Base-by-base conservation (phyloP, 257 asterid species). In the Jacaranda mimosifolia region DNA sequence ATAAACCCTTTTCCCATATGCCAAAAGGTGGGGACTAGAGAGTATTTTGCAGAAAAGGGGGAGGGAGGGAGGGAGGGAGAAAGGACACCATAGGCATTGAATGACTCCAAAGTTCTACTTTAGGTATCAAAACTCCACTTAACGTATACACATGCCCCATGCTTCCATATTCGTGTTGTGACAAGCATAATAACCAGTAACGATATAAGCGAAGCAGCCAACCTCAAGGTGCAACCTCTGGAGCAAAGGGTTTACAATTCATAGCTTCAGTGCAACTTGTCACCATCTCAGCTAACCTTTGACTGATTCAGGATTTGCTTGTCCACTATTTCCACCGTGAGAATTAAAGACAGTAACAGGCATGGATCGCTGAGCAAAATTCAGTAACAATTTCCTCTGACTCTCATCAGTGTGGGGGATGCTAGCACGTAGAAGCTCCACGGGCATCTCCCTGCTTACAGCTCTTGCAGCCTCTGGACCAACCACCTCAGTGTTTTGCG, bases 361-460 rank as follows among this genome's bases (percentile, higher is more conserved):
- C 93, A 89, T 85, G 17, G 98, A 85, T 17, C 91, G 89, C 68
- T 91, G 97, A 76, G 98, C 91, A 58, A 93, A 95, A 81, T 89
- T 89, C 77, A 84, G 32, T 53, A 93, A 68, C 83, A 90, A 35
- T 69, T 90, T 90, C 85, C 90, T 90, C 83, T 95, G 98, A 32
- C 67, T 86, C 73, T 92, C 98, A 63, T 86, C 85, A 3, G 98
- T 93, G 84, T 95, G 99, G 0, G 97, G 99, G 64, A 95, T 86
- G 80, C 98, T 89, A 53, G 97, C 96, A 18, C 97, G 92, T 59
- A 95, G 75, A 79, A 95, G 94, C 89, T 95, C 99, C 15, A 95
- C 97, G 0, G 99, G 99, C 99, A 95, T 95, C 90, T 93, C 99
- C 85, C 91, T 81, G 83, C 91, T 90, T 9, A 93, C 92, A 73